phyloP scores from a whole-genome alignment of 306 rosid genomes.

The Lagenaria siceraria region DNA sequence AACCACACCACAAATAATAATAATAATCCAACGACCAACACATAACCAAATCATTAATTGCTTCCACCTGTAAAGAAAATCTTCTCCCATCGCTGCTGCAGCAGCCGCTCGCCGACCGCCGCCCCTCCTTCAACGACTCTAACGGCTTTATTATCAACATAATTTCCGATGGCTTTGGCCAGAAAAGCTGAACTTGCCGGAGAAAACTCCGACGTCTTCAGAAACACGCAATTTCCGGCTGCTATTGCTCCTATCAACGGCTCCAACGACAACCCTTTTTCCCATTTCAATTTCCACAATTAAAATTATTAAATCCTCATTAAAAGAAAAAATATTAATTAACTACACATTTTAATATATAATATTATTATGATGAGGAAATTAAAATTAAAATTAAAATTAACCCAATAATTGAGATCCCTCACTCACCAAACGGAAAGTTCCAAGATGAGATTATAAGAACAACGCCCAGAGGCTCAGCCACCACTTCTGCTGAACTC shows the following conservation, averaged over 20 bases:
- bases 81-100: slow-evolving; percentile 50
- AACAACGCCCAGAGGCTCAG: slow-evolving; percentile 69
- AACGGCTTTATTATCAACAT: slow-evolving; percentile 43
- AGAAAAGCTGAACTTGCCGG: slow-evolving; percentile 42
- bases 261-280: slow-evolving; percentile 59
- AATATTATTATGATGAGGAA: not conserved
- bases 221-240: slow-evolving; percentile 53
- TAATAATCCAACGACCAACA: not conserved
- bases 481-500: slow-evolving; percentile 47
- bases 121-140: slow-evolving; percentile 51
- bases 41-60: not conserved
- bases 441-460: slow-evolving; percentile 80
- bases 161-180: slow-evolving; percentile 21
- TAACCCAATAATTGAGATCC: not conserved
- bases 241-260: slow-evolving; percentile 76
- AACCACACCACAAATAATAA: not conserved
- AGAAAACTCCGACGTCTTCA: slow-evolving; percentile 63
- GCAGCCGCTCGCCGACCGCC: slow-evolving; percentile 32
- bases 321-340: not conserved
- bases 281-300: not conserved
- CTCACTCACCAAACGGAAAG: slow-evolving; percentile 61
- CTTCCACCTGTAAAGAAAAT: slow-evolving; percentile 59
- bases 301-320: not conserved
- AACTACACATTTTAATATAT: too few species aligned
- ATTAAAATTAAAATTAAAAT: not conserved